Evolutionary conservation across 1,139 yeast genomes (phyloP), one percentile per base, ranked within the genome.

Genomic region (Yamadazyma kanchanaburiensis): DNA sequence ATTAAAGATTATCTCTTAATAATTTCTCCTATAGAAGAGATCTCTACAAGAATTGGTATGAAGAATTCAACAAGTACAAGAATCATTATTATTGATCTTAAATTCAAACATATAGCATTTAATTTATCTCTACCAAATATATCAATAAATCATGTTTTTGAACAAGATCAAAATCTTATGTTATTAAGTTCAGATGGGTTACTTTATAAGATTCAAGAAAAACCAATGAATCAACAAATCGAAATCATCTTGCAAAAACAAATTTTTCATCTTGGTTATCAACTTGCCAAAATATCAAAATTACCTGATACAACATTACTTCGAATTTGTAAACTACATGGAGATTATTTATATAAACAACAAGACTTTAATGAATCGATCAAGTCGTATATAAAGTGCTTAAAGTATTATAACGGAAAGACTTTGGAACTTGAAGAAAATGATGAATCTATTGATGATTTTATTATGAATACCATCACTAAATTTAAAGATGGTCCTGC

Each of bases 401-500:
- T 68, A 32, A 47, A 49, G 9, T 45, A 56, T 23, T 42, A 40
- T 15, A 49, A 38, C 15, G 44, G 40, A 25, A 24, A 40, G 2
- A 29, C 28, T 8, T 33, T 38, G 22, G 26, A 21, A 2, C n/a
- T 33, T 3, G 34, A 32, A 11, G 42, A 32, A 5, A 28, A 38
- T 5, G 46, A 45, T 2, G 45, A 39, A 15, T 15, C 39, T 1
- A 22, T 44, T 23, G 34, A 64, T 25, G 74, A 76, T 21, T 81
- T 80, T 40, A 78, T 88, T 4, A 83, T 89, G 57, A 83, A 79
- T 40, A 76, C 88, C 5, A 85, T 91, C 20, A 75, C 88, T 17
- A 82, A 82, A 45, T 88, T 82, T 53, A 86, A 85, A 41, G 95
- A 88, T 38, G 79, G 88, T n/a, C 81, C 86, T 11, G 84, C 84